Percentiles rank a stretch among this genome's conserved stretches.
These are phyloP conservation scores for Tolypocladium ophioglossoides DNA, from an alignment of 2,329 filamentous ascomycete genomes.

Conservation along the genomic window DNA sequence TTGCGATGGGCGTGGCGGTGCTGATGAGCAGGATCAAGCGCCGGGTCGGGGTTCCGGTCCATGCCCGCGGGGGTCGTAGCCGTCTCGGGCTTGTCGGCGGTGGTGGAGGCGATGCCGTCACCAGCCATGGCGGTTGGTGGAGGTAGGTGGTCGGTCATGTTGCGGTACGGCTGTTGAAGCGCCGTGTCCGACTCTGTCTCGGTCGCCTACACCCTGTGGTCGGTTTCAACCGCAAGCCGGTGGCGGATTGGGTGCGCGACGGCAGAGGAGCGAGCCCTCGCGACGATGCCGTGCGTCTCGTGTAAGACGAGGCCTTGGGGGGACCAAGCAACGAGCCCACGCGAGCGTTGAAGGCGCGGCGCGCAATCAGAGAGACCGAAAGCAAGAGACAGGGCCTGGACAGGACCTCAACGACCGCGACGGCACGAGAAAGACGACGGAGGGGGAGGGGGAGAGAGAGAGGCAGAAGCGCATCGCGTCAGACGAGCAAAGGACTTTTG, in stretches of 20 bases:
- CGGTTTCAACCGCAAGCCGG: neutral
- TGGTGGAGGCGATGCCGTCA: neutral
- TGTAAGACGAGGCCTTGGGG: neutral
- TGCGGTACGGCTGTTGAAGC: neutral
- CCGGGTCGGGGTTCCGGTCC: constrained; percentile 20
- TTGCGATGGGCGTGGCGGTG: constrained; percentile 32
- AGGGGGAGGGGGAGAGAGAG: neutral
- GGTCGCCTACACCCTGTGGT: neutral
- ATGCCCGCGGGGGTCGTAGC: neutral
- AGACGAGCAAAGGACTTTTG: constrained; percentile 1
- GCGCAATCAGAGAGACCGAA: neutral
- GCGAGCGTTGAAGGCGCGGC: neutral
- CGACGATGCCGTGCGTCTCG: neutral
- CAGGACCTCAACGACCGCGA: neutral
- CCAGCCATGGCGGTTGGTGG: neutral
- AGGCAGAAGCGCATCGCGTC: neutral
- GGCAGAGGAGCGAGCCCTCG: neutral
- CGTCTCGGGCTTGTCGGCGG: neutral
- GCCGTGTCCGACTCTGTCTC: neutral
- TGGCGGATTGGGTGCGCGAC: too few relatives aligned
- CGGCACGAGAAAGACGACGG: neutral
- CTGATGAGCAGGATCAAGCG: constrained; percentile 27
- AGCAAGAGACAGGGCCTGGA: neutral
- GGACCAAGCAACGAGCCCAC: neutral
- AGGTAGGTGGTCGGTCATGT: too few relatives aligned